Evolutionary conservation across 306 rosid species (phyloP).

Genomic region (Prunus mume): DNA sequence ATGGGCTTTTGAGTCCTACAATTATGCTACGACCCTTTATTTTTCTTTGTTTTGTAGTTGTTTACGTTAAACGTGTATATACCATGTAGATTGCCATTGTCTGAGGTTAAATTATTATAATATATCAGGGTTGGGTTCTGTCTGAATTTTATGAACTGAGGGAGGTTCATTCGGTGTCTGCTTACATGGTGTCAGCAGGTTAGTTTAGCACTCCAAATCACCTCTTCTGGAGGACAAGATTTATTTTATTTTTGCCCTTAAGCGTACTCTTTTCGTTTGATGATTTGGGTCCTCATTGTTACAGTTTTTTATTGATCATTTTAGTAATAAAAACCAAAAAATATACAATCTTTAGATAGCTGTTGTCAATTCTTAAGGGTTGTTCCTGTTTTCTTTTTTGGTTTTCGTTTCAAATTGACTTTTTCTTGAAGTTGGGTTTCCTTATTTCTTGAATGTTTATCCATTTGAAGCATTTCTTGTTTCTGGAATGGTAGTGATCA

Average conservation of each 20-base stretch:
- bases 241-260: neutral
- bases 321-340: no score
- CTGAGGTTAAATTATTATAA: neutral
- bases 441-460: neutral
- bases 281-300: neutral
- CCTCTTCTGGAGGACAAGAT: neutral
- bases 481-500: neutral
- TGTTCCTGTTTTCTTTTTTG: neutral
- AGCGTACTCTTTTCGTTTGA: neutral
- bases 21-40: no score
- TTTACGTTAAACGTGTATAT: no score
- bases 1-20: no score
- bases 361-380: neutral
- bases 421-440: neutral
- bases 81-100: neutral
- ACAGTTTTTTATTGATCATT: neutral
- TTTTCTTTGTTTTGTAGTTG: no score
- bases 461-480: neutral
- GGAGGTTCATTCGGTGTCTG: conserved; percentile 19
- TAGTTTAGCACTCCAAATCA: neutral
- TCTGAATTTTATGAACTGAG: conserved; percentile 14
- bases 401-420: neutral
- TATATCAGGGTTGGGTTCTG: neutral
- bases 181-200: conserved; percentile 10
- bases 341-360: neutral